Evolutionary conservation across 1,284 basidiomycete species (phyloP).

Genomic region (Boletus semigastroideus): DNA sequence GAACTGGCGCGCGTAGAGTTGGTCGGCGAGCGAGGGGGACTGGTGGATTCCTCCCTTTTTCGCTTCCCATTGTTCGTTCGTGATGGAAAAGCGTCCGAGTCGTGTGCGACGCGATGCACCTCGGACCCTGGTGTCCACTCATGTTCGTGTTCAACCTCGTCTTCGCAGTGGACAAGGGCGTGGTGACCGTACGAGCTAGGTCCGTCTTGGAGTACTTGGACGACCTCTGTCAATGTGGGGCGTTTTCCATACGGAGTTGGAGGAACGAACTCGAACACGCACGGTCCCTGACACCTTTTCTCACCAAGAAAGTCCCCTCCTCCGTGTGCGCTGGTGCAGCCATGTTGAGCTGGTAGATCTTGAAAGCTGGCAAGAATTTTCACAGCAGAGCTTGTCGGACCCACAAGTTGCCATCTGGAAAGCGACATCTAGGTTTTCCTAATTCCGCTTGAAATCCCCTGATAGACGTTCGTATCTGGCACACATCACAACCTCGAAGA

Average conservation of each 20-base stretch:
- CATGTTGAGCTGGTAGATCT: slow-evolving; percentile 16
- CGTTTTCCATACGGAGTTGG: too few species aligned
- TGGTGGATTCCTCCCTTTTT: slow-evolving; percentile 34
- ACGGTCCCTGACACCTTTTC: slow-evolving; percentile 51
- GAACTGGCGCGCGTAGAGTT: slow-evolving; percentile 21
- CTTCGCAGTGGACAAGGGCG: slow-evolving; percentile 67
- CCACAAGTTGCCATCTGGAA: slow-evolving; percentile 8
- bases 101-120: slow-evolving; percentile 31
- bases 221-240: too few species aligned
- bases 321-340: slow-evolving; percentile 11
- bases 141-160: slow-evolving; percentile 73
- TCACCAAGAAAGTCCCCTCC: slow-evolving; percentile 33
- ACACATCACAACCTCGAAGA: too few species aligned
- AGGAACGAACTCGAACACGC: slow-evolving; percentile 15
- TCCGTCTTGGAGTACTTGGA: too few species aligned
- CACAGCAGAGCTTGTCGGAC: slow-evolving; percentile 9
- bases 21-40: slow-evolving; percentile 17
- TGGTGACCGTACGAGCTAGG: slow-evolving; percentile 44
- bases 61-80: slow-evolving; percentile 25
- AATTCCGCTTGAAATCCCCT: not conserved
- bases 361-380: not conserved
- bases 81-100: slow-evolving; percentile 17
- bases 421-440: too few species aligned
- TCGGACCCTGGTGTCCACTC: slow-evolving; percentile 62
- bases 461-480: too few species aligned